phyloP scores from a whole-genome alignment of 208 protist species.

The Trypanosoma theileri region DNA sequence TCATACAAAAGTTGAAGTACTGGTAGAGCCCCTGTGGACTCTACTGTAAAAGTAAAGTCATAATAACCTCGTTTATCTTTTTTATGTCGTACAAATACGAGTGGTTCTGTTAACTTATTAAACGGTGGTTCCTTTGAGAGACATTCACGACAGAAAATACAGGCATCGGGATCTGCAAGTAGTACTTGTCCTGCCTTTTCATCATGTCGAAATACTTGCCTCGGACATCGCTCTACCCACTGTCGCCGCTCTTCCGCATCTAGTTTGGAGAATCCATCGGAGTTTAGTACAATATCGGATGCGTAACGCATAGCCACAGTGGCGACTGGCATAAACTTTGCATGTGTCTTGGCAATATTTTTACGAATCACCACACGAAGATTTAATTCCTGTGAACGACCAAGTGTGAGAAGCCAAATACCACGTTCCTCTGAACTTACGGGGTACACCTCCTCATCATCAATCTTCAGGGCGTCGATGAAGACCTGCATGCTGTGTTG shows the following conservation, averaged over 20 bases:
- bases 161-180: conserved; percentile 67
- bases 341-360: conserved; percentile 98
- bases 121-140: conserved; percentile 72
- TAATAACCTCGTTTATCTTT: conserved; percentile 73
- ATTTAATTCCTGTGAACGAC: conserved; percentile 80
- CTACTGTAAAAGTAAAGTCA: conserved; percentile 91
- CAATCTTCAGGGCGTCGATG: conserved; percentile 75
- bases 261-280: conserved; percentile 72
- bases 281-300: conserved; percentile 93
- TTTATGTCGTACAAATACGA: conserved; percentile 85
- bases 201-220: conserved; percentile 85
- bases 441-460: conserved; percentile 75
- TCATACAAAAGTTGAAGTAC: conserved; percentile 86
- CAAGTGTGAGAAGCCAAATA: conserved; percentile 88
- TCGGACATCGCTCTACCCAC: conserved; percentile 90
- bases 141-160: conserved; percentile 95
- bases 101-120: conserved; percentile 72
- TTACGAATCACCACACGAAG: conserved; percentile 86
- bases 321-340: conserved; percentile 97
- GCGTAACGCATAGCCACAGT: conserved; percentile 93
- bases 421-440: conserved; percentile 82
- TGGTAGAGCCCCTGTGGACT: conserved; percentile 87
- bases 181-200: conserved; percentile 58
- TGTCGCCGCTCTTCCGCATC: conserved; percentile 59
- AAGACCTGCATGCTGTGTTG: conserved; percentile 83